Evolutionary conservation across 768 basidiomycete genomes (phyloP), one percentile per base, ranked within the genome.

Genomic region (Fistulinella prunicolor): DNA sequence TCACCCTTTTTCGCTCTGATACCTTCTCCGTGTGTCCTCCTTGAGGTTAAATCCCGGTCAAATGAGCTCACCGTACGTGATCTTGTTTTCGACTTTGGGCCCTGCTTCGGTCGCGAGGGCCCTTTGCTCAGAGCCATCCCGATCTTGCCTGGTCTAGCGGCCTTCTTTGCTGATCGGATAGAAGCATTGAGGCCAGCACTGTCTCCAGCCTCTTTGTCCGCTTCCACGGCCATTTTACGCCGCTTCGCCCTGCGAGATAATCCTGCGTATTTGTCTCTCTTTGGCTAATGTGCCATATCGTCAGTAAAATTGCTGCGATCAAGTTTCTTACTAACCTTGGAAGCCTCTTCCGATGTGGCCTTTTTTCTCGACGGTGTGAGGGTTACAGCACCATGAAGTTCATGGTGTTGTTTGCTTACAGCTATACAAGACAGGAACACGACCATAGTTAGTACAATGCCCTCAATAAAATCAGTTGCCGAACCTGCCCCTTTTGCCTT

Each of bases 231-330:
- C 72, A 94, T 74, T 70, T 94, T 96, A 60, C 93, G 78, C 49
- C 95, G 78, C 65, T 96, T 97, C 42, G 78, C 82, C 61, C 78
- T 84, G 50, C 95, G 82, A n/a, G 93, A 86, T 10, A 97, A 77
- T 9, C 94, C 94, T 7, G 87, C 75, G 51, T 82, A 79, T 54
- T 84, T 86, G 57, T 89, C 86, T 55, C 87, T 77, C 65, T 86
- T 87, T 16, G 82, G 82, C 86, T 89, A 61, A 42, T 24, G 45
- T 29, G 46, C 22, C 12, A 37, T 28, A 22, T 13, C 12, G 29
- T 64, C 37, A 56, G n/a, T 36, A 28, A 16, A 28, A 38, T 47
- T 20, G 26, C 19, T 24, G 17, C 10, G n/a, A 35, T 24, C 10
- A 28, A 26, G n/a, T 20, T 22, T 39, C 21, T 20, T 22, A 58